phyloP scores from a whole-genome alignment of 495 filamentous ascomycete genomes.

The Aspergillus mulundensis region DNA sequence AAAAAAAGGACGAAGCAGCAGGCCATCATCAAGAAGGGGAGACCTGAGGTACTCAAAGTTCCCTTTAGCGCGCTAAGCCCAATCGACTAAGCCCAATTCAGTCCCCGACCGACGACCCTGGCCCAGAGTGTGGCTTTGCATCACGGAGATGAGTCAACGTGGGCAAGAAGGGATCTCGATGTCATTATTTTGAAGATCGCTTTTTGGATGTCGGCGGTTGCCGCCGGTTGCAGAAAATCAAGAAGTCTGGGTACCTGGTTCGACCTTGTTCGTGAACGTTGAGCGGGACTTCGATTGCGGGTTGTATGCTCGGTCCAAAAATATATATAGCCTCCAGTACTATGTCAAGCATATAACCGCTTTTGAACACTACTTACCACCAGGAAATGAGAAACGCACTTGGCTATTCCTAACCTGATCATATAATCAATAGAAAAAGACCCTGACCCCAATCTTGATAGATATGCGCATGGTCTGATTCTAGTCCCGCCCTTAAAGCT shows the following conservation, averaged over 20 bases:
- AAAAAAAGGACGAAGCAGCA: constrained; percentile 3
- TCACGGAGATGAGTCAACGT: constrained; percentile 1
- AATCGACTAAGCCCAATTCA: constrained; percentile 29
- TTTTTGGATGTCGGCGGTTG: too few species aligned
- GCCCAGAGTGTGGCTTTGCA: constrained; percentile 1
- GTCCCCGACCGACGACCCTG: constrained; percentile 29
- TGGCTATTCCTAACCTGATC: too few species aligned
- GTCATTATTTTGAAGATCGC: not conserved
- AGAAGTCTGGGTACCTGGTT: too few species aligned
- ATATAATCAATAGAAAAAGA: not conserved
- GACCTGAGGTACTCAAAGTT: not conserved
- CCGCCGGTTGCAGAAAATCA: too few species aligned
- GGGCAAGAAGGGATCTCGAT: not conserved
- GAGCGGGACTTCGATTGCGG: not conserved
- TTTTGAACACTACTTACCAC: too few species aligned
- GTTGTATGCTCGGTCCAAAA: not conserved
- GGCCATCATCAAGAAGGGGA: not conserved
- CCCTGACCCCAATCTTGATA: not conserved
- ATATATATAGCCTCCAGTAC: too few species aligned
- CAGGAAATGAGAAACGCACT: too few species aligned
- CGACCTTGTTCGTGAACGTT: too few species aligned
- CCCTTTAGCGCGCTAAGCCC: too few species aligned
- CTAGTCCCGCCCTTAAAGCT: not conserved
- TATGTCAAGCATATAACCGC: too few species aligned
- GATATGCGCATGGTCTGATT: too few species aligned